phyloP scores from a whole-genome alignment of 163 green algal genomes.

The Chloromonas sp. region DNA sequence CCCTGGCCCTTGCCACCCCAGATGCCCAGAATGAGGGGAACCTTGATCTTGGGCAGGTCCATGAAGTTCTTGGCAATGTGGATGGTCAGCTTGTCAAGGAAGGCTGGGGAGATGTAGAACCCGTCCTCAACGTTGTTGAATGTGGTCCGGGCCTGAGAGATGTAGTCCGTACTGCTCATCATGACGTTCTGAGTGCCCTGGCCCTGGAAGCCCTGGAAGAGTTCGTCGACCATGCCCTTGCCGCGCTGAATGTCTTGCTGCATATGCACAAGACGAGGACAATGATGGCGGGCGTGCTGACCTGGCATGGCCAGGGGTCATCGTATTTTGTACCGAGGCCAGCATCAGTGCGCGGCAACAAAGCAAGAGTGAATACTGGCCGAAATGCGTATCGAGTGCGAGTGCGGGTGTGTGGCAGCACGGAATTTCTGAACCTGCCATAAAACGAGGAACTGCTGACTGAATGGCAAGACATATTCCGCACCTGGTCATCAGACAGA shows the following conservation, averaged over 20 bases:
- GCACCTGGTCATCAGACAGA: constrained; percentile 81
- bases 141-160: constrained; percentile 61
- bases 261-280: background rate
- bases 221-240: constrained; percentile 83
- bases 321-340: background rate
- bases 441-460: background rate
- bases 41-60: constrained; percentile 99
- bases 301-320: background rate
- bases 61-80: constrained; percentile 99
- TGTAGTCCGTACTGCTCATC: constrained; percentile 84
- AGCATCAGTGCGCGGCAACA: background rate
- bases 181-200: constrained; percentile 89
- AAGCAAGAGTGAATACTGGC: background rate
- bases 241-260: constrained; percentile 96
- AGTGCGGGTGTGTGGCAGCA: too few relatives aligned
- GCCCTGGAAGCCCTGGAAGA: constrained; percentile 83
- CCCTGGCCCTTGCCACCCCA: constrained; percentile 96
- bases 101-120: constrained; percentile 98
- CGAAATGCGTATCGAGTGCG: too few relatives aligned
- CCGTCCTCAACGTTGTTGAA: constrained; percentile 93
- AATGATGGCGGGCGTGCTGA: background rate
- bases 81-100: constrained; percentile 97
- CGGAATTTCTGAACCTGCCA: too few relatives aligned
- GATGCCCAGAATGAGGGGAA: constrained; percentile 94
- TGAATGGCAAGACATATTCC: background rate